Conservation (phyloP, 139 green algal genomes). For the Dunaliella sp. region DNA sequence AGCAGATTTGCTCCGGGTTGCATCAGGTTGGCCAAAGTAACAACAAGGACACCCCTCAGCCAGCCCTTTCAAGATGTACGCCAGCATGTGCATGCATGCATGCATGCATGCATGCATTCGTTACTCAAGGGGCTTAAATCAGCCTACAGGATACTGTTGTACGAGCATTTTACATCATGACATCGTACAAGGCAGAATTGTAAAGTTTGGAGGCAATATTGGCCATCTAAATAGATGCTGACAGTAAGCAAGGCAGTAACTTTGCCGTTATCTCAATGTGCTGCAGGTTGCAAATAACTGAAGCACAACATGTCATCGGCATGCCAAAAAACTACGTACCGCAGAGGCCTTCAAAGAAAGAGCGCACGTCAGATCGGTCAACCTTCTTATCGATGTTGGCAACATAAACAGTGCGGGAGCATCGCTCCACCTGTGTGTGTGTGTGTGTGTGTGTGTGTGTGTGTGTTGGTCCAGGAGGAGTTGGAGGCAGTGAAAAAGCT, state of each 20-base stretch:
- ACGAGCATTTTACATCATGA: too few relatives aligned
- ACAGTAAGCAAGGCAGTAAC: background rate
- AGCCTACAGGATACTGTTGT: too few relatives aligned
- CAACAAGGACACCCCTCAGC: too few relatives aligned
- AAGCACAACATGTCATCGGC: background rate
- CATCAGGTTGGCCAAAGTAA: too few relatives aligned
- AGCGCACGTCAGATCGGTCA: constrained; percentile 61
- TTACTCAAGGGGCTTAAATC: too few relatives aligned
- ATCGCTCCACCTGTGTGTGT: constrained; percentile 36
- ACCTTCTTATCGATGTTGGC: constrained; percentile 88
- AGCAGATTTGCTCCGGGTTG: too few relatives aligned
- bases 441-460: background rate
- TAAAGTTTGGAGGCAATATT: background rate
- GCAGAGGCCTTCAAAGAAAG: constrained; percentile 91
- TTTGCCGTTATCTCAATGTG: background rate
- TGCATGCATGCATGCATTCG: too few relatives aligned
- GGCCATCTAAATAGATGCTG: background rate
- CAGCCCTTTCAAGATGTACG: too few relatives aligned
- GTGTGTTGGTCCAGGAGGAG: too few relatives aligned
- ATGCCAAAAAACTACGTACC: constrained; percentile 46
- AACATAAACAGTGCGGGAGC: constrained; percentile 83
- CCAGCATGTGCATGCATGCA: too few relatives aligned
- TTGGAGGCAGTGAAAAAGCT: too few relatives aligned
- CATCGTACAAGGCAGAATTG: background rate
- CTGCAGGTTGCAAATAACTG: too few relatives aligned